Evolutionary conservation across 352 stramenopile genomes (phyloP).

Genomic region (Phytophthora fragariae): DNA sequence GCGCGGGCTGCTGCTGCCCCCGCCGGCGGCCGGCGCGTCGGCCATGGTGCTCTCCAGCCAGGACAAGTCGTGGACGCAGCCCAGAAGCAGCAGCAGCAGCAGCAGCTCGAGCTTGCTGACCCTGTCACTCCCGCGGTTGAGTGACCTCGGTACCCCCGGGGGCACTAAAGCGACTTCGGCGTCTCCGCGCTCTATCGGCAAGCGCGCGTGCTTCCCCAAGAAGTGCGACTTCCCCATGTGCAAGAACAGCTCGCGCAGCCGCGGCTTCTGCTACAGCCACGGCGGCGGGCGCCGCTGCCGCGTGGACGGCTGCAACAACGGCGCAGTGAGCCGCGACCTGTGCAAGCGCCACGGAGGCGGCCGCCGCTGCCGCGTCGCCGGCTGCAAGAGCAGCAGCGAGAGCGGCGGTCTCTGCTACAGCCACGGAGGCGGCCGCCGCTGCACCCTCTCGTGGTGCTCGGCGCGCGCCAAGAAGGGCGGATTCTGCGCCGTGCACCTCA

Average conservation of each 20-base stretch:
- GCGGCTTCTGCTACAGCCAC: conserved; percentile 85
- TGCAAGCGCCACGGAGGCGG: conserved; percentile 85
- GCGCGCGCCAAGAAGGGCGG: conserved; percentile 80
- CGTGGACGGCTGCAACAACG: conserved; percentile 75
- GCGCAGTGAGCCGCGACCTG: conserved; percentile 79
- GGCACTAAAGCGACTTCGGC: background rate
- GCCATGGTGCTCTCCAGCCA: conserved; percentile 44
- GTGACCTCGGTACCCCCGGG: conserved; percentile 8
- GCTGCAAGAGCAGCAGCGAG: conserved; percentile 79
- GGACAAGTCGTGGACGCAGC: conserved; percentile 26
- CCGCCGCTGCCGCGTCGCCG: conserved; percentile 65
- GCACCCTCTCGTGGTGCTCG: conserved; percentile 73
- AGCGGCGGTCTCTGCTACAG: conserved; percentile 82
- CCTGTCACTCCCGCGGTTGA: conserved; percentile 30
- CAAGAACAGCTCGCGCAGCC: conserved; percentile 83
- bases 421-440: conserved; percentile 74
- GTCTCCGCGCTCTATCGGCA: conserved; percentile 31
- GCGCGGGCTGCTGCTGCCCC: conserved; percentile 18
- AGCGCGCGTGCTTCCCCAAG: conserved; percentile 78
- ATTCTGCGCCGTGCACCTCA: conserved; percentile 67
- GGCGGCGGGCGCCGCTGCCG: conserved; percentile 69
- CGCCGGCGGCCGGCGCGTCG: conserved; percentile 1
- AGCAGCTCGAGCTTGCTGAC: conserved; percentile 16
- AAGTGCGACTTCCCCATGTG: conserved; percentile 88
- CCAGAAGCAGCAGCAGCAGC: background rate